These are phyloP conservation scores for Zizania palustris DNA, from an alignment of 202 grass and related monocot genomes.

Conservation along the genomic window DNA sequence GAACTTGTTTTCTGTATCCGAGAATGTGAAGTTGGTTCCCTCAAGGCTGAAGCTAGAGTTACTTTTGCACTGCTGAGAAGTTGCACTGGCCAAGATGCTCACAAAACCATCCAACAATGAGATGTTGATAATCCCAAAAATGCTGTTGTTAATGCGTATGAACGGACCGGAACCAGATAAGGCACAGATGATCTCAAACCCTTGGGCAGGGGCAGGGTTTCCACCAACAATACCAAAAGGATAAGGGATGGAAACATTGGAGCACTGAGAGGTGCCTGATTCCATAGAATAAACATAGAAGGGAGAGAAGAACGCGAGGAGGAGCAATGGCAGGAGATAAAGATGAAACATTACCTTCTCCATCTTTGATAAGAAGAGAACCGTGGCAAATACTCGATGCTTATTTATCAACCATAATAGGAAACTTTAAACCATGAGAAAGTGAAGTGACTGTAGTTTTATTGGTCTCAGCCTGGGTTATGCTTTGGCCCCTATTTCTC, in stretches of 20 bases:
- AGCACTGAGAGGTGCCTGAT: background rate
- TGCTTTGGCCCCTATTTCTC: too few relatives aligned
- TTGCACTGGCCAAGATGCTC: constrained; percentile 15
- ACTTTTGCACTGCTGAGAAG: background rate
- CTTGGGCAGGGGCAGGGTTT: background rate
- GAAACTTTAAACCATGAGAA: background rate
- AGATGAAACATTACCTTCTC: constrained; percentile 12
- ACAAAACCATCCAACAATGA: constrained; percentile 47
- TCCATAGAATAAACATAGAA: constrained; percentile 28
- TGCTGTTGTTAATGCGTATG: constrained; percentile 26
- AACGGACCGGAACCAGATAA: background rate
- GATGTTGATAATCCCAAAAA: constrained; percentile 40
- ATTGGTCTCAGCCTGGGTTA: too few relatives aligned
- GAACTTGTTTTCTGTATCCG: constrained; percentile 59
- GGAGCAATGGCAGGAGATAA: constrained; percentile 20
- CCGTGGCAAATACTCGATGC: background rate
- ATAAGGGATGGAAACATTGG: constrained; percentile 31
- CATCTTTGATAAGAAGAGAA: constrained; percentile 3
- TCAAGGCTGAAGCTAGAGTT: constrained; percentile 39
- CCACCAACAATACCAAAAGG: constrained; percentile 39
- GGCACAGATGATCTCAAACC: constrained; percentile 19
- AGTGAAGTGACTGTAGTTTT: too few relatives aligned
- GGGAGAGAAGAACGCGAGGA: background rate
- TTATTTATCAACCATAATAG: background rate
- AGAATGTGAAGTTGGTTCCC: constrained; percentile 58